Percentiles rank a stretch among this genome's conserved stretches.
Conservation (phyloP, 768 basidiomycete genomes). For the Kwoniella bestiolae region DNA sequence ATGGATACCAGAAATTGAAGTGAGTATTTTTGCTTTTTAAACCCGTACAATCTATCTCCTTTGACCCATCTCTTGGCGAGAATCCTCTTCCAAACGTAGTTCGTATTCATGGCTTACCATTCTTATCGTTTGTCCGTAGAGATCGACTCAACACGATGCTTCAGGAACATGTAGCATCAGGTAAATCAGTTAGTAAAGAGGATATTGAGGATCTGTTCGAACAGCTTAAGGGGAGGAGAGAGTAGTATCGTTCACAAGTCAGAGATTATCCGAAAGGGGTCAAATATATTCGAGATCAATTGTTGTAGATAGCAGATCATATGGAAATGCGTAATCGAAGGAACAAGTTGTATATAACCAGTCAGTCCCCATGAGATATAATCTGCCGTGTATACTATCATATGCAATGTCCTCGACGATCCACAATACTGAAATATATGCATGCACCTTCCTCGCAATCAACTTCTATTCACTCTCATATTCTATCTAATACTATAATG, state of each 20-base stretch:
- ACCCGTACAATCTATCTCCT: not conserved
- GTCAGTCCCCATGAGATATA: too few species aligned
- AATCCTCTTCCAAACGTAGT: not conserved
- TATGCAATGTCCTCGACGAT: too few species aligned
- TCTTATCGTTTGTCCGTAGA: conserved; percentile 11
- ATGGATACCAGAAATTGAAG: conserved; percentile 54
- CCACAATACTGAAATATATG: not conserved
- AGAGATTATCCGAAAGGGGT: too few species aligned
- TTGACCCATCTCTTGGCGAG: not conserved
- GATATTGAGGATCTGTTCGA: conserved; percentile 49
- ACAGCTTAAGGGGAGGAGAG: conserved; percentile 17
- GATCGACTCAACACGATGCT: conserved; percentile 42
- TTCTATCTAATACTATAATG: not conserved
- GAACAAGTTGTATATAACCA: not conserved
- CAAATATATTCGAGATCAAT: too few species aligned
- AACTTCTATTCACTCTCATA: not conserved
- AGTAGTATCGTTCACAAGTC: too few species aligned
- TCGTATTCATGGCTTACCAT: not conserved
- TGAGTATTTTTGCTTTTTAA: conserved; percentile 24
- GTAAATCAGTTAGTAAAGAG: conserved; percentile 41
- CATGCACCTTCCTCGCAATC: not conserved
- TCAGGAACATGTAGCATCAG: conserved; percentile 26
- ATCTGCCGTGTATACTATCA: not conserved
- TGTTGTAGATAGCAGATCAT: too few species aligned
- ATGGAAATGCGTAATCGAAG: not conserved